Base-by-base conservation (phyloP, 768 basidiomycete genomes). In the Trametes sanguinea region DNA sequence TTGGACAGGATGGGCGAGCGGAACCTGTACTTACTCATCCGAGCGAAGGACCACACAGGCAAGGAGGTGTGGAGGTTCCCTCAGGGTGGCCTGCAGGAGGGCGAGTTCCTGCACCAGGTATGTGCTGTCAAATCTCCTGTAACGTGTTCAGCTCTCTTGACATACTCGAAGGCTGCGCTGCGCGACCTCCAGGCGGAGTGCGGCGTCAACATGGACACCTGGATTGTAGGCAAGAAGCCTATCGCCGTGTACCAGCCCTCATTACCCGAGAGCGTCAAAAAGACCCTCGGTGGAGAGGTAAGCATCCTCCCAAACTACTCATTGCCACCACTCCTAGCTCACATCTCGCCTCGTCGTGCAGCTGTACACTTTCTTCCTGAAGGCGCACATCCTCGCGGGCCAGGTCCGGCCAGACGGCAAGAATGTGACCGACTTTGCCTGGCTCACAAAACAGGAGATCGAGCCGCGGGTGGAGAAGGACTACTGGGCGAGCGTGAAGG, bases 401-500 rank as follows among this genome's bases (percentile, higher is more conserved):
- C 91, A 95, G 73, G 89, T 88, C 35, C 79, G 77, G 17, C 85
- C 88, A 16, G 73, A 83, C 35, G 71, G 78, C n/a, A 74, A 80
- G 64, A 72, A 75, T 22, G 77, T 90, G 62, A 76, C 79, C 52
- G 91, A 92, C 68, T 95, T 92, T 76, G 95, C 93, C 6, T 98
- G 95, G 95, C 78, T 98, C 62, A 96, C 94, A 52, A 94, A 94
- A 75, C 82, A 93, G 72, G 96, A 99, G 78, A 87, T 98, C 47
- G 78, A 87, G 72, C 76, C 81, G 11, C 81, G 81, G 55, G 86
- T 94, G n/a, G 80, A 85, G 55, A 72, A 74, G 66, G 74, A 81
- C 45, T 95, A 94, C 69, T 95, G 93, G 93, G 69, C 79, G 48
- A 83, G 83, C 54, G 78, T 93, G 66, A 89, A 87, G 74, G 88